A percentile compares a stretch with the other conserved stretches of the same genome.
Evolutionary conservation across 2,329 filamentous ascomycete species (phyloP).

Genomic region (Stagonosporopsis cucurbitacearum): DNA sequence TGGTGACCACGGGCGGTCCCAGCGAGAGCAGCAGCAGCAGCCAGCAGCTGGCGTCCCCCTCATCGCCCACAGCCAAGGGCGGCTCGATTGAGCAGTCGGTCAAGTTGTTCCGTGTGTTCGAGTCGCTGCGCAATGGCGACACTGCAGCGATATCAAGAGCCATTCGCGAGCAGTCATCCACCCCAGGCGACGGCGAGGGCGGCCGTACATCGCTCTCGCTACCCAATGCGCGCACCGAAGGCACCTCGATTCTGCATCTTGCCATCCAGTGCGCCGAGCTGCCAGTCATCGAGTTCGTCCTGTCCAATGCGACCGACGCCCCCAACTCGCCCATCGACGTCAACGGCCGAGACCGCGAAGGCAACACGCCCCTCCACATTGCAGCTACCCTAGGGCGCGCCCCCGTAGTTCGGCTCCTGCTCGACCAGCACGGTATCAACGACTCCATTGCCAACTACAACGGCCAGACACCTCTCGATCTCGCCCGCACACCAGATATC

Average conservation of each 20-base stretch:
- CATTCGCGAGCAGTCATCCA: slow-evolving; percentile 67
- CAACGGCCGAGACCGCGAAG: slow-evolving; percentile 89
- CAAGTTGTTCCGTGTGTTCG: slow-evolving; percentile 91
- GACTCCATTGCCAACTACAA: slow-evolving; percentile 85
- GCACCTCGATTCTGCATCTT: slow-evolving; percentile 89
- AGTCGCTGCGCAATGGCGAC: slow-evolving; percentile 88
- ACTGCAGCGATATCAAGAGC: slow-evolving; percentile 87
- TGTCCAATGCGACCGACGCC: slow-evolving; percentile 64
- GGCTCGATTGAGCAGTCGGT: slow-evolving; percentile 86
- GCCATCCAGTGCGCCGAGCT: slow-evolving; percentile 95
- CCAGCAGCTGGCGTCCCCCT: slow-evolving; percentile 26
- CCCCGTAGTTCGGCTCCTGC: slow-evolving; percentile 79
- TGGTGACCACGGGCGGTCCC: slow-evolving; percentile 26
- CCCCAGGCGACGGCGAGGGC: slow-evolving; percentile 56
- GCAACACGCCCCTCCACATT: slow-evolving; percentile 90
- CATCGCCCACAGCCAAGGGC: slow-evolving; percentile 44
- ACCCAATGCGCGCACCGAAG: slow-evolving; percentile 63
- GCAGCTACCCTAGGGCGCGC: slow-evolving; percentile 83
- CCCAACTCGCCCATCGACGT: slow-evolving; percentile 74
- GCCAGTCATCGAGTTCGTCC: slow-evolving; percentile 91
- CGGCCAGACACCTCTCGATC: slow-evolving; percentile 83
- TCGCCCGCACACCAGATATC: slow-evolving; percentile 90
- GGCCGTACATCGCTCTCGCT: slow-evolving; percentile 58
- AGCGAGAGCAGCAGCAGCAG: slow-evolving; percentile 17
- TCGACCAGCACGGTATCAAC: slow-evolving; percentile 84